A percentile compares a stretch with the other conserved stretches of the same genome.
Evolutionary conservation across 2,329 filamentous ascomycete species (phyloP).

Genomic region (Diaporthe vaccinii): DNA sequence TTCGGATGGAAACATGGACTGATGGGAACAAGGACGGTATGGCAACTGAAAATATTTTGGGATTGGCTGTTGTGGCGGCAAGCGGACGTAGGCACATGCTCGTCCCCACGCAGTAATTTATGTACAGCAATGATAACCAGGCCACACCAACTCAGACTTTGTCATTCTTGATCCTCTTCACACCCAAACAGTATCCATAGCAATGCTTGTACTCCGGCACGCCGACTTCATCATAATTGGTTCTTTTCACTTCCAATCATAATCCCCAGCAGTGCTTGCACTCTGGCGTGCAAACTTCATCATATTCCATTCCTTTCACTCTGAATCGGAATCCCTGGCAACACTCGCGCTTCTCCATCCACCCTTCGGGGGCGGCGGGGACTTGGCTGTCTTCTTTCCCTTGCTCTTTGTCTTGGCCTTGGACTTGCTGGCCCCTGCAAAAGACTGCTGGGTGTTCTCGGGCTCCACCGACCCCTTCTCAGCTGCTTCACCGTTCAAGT

Average conservation of each 20-base stretch:
- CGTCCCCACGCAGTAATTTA: not conserved
- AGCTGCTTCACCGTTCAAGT: slow-evolving; percentile 30
- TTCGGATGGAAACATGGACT: not conserved
- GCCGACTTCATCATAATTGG: not conserved
- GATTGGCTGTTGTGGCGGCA: not conserved
- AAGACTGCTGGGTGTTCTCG: not conserved
- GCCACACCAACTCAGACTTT: not conserved
- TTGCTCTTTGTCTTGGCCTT: not conserved
- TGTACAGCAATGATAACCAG: not conserved
- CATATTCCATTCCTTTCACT: not conserved
- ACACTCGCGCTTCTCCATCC: slow-evolving; percentile 22
- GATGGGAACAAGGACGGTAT: not conserved
- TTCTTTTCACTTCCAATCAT: not conserved
- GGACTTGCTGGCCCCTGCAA: not conserved
- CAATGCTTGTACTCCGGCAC: too few species aligned
- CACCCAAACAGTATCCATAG: too few species aligned
- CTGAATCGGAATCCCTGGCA: slow-evolving; percentile 35
- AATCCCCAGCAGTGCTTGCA: not conserved
- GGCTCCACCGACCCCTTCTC: slow-evolving; percentile 30
- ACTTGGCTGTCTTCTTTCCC: not conserved
- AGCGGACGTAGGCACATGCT: not conserved
- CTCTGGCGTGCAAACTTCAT: not conserved
- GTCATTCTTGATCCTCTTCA: not conserved
- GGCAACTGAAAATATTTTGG: too few species aligned
- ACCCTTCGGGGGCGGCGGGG: not conserved